Percentiles rank a stretch among this genome's conserved stretches.
Conservation (phyloP, 2,329 filamentous ascomycete genomes). For the Camptophora hylomeconis region DNA sequence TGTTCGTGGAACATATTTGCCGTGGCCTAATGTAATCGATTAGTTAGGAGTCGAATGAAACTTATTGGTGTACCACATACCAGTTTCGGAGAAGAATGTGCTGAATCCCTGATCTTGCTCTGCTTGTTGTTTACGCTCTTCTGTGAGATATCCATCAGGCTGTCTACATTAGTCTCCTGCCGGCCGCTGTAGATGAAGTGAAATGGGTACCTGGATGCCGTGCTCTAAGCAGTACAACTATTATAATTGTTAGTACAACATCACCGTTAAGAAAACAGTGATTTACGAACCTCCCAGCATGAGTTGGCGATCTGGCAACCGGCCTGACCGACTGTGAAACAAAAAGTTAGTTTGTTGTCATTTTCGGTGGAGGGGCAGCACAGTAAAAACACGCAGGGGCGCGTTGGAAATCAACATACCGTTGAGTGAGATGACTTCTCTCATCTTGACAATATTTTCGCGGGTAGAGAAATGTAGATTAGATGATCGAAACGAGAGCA, state of each 20-base stretch:
- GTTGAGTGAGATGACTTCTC: slow-evolving; percentile 99
- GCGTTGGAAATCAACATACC: slow-evolving; percentile 48
- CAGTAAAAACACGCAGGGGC: slow-evolving; percentile 11
- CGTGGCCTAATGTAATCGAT: slow-evolving; percentile 53
- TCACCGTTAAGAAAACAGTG: slow-evolving; percentile 22
- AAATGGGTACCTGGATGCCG: slow-evolving; percentile 98
- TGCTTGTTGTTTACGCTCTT: slow-evolving; percentile 88
- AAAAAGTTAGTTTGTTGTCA: slow-evolving; percentile 38
- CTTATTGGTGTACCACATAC: slow-evolving; percentile 40
- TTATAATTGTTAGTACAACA: slow-evolving; percentile 17
- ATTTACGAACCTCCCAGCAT: slow-evolving; percentile 90
- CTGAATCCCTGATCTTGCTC: slow-evolving; percentile 96
- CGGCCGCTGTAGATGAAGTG: too few species aligned
- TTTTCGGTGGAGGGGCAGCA: slow-evolving; percentile 14
- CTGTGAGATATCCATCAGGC: slow-evolving; percentile 97
- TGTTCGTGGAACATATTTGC: slow-evolving; percentile 96
- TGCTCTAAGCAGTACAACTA: slow-evolving; percentile 99
- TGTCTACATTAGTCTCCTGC: too few species aligned
- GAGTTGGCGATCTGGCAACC: slow-evolving; percentile 99
- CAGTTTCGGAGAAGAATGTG: slow-evolving; percentile 99
- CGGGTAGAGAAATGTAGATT: slow-evolving; percentile 4
- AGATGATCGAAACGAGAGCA: slow-evolving; percentile 1
- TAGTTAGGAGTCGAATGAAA: slow-evolving; percentile 44
- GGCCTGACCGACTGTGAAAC: slow-evolving; percentile 82
- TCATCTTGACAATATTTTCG: slow-evolving; percentile 50